phyloP scores from a whole-genome alignment of 306 rosid species.

The Pyrus betulifolia region DNA sequence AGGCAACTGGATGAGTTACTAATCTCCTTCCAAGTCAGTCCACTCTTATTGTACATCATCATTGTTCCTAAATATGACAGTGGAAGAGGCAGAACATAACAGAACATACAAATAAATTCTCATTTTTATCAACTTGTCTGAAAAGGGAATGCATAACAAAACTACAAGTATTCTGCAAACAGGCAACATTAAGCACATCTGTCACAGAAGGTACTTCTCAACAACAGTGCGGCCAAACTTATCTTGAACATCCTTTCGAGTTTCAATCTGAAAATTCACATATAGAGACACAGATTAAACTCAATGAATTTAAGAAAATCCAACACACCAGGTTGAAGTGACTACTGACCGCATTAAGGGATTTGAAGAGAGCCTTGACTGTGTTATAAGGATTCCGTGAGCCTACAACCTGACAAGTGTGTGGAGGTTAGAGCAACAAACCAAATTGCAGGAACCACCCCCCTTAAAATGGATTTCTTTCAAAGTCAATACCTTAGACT shows the following conservation, averaged over 20 bases:
- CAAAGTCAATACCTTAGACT: constrained; percentile 63
- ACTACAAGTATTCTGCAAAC: background rate
- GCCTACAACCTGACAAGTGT: constrained; percentile 62
- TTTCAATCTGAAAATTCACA: constrained; percentile 60
- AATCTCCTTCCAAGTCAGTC: background rate
- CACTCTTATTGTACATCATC: background rate
- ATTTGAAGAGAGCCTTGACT: constrained; percentile 80
- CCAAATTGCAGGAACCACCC: constrained; percentile 5
- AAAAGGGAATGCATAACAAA: background rate
- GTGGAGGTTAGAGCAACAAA: constrained; percentile 11
- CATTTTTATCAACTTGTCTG: background rate
- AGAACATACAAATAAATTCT: background rate
- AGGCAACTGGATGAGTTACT: too few relatives aligned
- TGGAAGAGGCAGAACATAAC: background rate
- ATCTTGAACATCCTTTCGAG: constrained; percentile 84
- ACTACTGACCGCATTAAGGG: constrained; percentile 74
- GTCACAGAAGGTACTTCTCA: constrained; percentile 71
- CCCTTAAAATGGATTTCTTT: constrained; percentile 5
- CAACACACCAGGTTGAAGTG: background rate
- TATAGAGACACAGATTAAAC: background rate
- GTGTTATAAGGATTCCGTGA: constrained; percentile 86
- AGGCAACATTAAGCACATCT: background rate
- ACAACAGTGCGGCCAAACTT: constrained; percentile 91
- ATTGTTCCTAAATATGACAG: background rate
- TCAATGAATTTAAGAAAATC: background rate